Evolutionary conservation across 2,329 filamentous ascomycete species (phyloP), one percentile per base, ranked within the genome.

Genomic region (Epichloe baconii): DNA sequence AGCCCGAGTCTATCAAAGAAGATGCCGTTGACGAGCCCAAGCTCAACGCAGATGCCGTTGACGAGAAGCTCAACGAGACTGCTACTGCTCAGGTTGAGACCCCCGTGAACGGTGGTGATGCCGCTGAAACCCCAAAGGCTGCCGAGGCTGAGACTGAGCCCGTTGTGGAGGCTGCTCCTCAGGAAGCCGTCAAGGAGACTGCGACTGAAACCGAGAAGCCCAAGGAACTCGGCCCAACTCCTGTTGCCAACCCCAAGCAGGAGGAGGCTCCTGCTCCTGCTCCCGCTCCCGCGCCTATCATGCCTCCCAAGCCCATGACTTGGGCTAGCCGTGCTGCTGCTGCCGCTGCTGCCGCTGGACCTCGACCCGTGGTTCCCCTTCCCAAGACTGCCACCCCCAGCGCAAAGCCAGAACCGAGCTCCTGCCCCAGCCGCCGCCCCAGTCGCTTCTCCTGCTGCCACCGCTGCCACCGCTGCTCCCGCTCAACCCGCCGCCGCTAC

Each of bases 241-340:
- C 78, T 37, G 71, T 70, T 41, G 62, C 68, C 49, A 64, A 66
- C 63, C 54, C 80, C 12, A 73, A 69, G 38, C 60, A 67, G 34
- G 55, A 63, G 48, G 77, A 80, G 49, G 77, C 80, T 8, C 14
- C 21, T 14, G 35, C 34, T 38, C 46, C 46, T 2, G 64, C 66
- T 55, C 70, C 76, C 19, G 65, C 46, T 12, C 45, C 67, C 54
- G 72, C 74, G 64, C 72, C 73, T 48, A 68, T 71, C 38, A 65
- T 58, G 34, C 67, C 67, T 51, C 64, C 74, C 23, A 83, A 82
- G 72, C 80, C 81, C 42, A 79, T 85, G 72, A 82, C 80, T 31
- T 91, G 87, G 87, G 87, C 87, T 31, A 87, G 78, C 69, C 81
- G 78, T 56, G 72, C 71, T 38, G 77, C 80, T 35, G 82, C 81